Conservation (phyloP, 2,329 filamentous ascomycete species). For the Epichloe typhina region DNA sequence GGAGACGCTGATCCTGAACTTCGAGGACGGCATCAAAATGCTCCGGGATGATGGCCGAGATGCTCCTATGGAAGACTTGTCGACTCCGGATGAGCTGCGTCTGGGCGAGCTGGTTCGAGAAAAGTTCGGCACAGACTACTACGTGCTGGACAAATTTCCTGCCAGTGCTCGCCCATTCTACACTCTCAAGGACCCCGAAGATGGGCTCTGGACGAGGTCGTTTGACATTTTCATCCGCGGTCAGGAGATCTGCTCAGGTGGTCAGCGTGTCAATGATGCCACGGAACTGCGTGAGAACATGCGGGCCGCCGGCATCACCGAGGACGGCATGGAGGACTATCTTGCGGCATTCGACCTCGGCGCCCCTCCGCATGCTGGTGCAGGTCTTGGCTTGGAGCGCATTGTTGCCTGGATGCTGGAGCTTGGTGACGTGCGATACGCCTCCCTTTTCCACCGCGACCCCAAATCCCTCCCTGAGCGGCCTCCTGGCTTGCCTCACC, state of each 20-base stretch:
- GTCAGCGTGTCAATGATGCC: slow-evolving; percentile 82
- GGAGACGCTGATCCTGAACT: slow-evolving; percentile 68
- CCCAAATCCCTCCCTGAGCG: slow-evolving; percentile 71
- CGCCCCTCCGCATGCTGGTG: slow-evolving; percentile 78
- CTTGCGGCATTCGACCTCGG: slow-evolving; percentile 79
- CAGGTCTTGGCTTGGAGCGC: slow-evolving; percentile 80
- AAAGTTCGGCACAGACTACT: slow-evolving; percentile 82
- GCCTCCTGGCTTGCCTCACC: slow-evolving; percentile 58
- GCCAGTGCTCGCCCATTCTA: slow-evolving; percentile 77
- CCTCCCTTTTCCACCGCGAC: slow-evolving; percentile 77
- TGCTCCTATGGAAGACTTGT: slow-evolving; percentile 61
- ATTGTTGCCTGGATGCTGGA: slow-evolving; percentile 76
- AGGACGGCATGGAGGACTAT: slow-evolving; percentile 80
- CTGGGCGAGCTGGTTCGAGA: slow-evolving; percentile 75
- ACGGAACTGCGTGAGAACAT: slow-evolving; percentile 64
- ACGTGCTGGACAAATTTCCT: slow-evolving; percentile 89
- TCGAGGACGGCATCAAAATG: slow-evolving; percentile 67
- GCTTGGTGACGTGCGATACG: slow-evolving; percentile 79
- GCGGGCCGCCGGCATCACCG: slow-evolving; percentile 60
- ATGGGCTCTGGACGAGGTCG: slow-evolving; percentile 68
- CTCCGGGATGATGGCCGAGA: slow-evolving; percentile 73
- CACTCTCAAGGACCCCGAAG: slow-evolving; percentile 67
- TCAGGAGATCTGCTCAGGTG: slow-evolving; percentile 84
- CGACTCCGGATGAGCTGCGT: slow-evolving; percentile 75
- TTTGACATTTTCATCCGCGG: slow-evolving; percentile 92